Base-by-base conservation (phyloP, 148 eudicot species). In the Limonium bicolor region DNA sequence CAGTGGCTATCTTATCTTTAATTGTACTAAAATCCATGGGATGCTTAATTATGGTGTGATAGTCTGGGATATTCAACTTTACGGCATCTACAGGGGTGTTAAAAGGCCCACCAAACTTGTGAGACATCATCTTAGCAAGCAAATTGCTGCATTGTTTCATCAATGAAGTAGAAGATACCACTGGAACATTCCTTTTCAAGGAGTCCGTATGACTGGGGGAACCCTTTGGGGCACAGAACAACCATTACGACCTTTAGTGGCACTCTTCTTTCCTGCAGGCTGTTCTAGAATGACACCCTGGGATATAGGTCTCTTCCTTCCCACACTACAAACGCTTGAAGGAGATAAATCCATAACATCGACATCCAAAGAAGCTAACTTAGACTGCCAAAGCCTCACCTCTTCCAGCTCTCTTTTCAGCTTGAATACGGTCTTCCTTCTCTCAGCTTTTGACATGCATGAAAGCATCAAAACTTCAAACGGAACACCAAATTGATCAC, bases 1-100 rank as follows among this genome's bases (percentile, higher is more conserved):
- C 75, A 29, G 76, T 44, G 2, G 23, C 31, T 30, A 87, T 50
- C 69, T 70, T 79, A 16, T 47, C 48, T 56, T 73, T 83, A 27
- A 87, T 56, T 7, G 96, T 87, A 36, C 86, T 73, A 44, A 87
- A 66, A 79, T 87, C 96, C 96, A 83, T 87, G 2, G 96, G 94
- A 67, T 87, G 75, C 70, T 82, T 77, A 39, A 87, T 87, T 5
- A 83, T 73, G 45, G 41, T 67, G 37, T 58, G 74, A 58, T 87
- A 83, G 61, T 87, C 94, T 0, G 86, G 94, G 36, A 79, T 78
- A 12, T 79, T 79, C 63, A 79, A 65, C 61, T 63, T 59, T 3
- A 79, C 76, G 11, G 67, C 72, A 57, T 82, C 94, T 6, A 87
- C 96, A 4, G 94, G 96, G 19, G 62, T 37, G 32, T 76, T 82